phyloP scores from a whole-genome alignment of 2,329 filamentous ascomycete species.

The Ceratocystis albifundus region DNA sequence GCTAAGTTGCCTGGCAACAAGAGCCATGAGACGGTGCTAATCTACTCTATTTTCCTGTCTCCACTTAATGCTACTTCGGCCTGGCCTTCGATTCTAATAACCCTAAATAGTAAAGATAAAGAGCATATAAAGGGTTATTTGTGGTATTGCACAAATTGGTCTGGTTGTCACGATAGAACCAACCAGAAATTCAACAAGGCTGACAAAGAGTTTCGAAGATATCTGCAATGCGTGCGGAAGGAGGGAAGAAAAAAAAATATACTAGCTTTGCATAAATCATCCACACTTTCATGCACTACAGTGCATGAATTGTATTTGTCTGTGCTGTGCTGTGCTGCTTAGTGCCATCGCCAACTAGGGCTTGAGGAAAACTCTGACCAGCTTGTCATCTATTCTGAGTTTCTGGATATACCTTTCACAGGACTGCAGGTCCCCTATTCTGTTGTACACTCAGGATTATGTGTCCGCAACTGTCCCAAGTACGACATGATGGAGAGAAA shows the following conservation, averaged over 20 bases:
- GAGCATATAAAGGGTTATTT: not conserved
- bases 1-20: slow-evolving; percentile 10
- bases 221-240: not conserved
- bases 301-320: not conserved
- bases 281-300: not conserved
- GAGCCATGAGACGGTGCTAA: not conserved
- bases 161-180: too few relatives aligned
- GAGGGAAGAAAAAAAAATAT: not conserved
- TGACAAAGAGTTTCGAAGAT: not conserved
- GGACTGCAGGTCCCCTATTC: not conserved
- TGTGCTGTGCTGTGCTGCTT: not conserved
- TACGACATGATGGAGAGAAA: not conserved
- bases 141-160: too few relatives aligned
- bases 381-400: too few relatives aligned
- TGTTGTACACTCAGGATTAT: not conserved
- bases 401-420: not conserved
- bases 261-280: not conserved
- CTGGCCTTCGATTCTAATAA: not conserved
- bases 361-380: too few relatives aligned
- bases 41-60: not conserved
- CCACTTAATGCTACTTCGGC: not conserved
- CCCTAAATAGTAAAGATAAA: too few relatives aligned
- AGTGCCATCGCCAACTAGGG: too few relatives aligned
- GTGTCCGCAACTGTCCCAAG: not conserved
- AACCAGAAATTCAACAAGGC: not conserved